phyloP scores from a whole-genome alignment of 805 yeast genomes.

The Sugiyamaella mastotermitis region DNA sequence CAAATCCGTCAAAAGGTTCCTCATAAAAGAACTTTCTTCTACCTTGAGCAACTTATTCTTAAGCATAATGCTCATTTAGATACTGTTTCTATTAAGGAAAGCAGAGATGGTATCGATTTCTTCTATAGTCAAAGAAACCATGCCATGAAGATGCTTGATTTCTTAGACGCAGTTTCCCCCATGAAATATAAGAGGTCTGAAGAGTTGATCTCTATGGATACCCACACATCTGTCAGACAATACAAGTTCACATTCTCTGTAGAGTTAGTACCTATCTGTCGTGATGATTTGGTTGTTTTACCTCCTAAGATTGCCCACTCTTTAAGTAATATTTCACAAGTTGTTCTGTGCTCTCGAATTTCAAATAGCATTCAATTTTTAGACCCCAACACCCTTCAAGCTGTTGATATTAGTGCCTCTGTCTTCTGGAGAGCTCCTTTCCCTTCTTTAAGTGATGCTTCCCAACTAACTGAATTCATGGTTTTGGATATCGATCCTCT shows the following conservation, averaged over 20 bases:
- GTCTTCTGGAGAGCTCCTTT: conserved; percentile 81
- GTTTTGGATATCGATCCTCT: conserved; percentile 89
- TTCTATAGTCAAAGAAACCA: conserved; percentile 82
- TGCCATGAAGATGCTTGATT: conserved; percentile 88
- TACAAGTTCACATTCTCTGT: conserved; percentile 86
- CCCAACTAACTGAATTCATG: conserved; percentile 71
- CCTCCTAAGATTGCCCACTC: conserved; percentile 77
- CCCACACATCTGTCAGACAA: conserved; percentile 79
- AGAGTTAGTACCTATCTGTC: conserved; percentile 89
- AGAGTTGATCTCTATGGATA: conserved; percentile 82
- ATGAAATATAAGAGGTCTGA: conserved; percentile 74
- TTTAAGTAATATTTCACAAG: conserved; percentile 70
- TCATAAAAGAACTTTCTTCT: conserved; percentile 90
- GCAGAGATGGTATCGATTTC: conserved; percentile 88
- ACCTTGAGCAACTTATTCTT: conserved; percentile 85
- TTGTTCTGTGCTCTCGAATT: conserved; percentile 78
- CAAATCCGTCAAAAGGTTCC: conserved; percentile 94
- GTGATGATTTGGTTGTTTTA: conserved; percentile 84
- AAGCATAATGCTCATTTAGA: conserved; percentile 89
- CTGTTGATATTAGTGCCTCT: conserved; percentile 62
- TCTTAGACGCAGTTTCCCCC: conserved; percentile 77
- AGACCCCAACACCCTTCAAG: conserved; percentile 73
- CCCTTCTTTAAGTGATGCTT: conserved; percentile 55
- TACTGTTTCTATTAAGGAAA: conserved; percentile 82
- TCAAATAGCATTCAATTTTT: conserved; percentile 75